Base-by-base conservation (phyloP, 129 eudicot genomes). In the Artemisia tridentata region DNA sequence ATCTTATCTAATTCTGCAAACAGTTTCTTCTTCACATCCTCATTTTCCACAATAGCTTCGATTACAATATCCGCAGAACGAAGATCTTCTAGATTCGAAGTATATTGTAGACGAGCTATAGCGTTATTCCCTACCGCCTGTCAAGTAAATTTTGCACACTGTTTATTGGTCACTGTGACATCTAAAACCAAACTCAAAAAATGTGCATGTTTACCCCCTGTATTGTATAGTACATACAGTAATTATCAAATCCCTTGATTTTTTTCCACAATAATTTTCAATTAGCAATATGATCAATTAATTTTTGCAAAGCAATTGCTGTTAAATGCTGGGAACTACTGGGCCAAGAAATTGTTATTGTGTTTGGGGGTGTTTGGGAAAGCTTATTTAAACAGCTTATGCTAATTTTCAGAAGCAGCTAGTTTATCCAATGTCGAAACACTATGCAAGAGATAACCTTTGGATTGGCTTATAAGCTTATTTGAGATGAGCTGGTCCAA, bases 11-110 rank as follows among this genome's bases (percentile, higher is more conserved):
- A 57, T 47, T 85, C 71, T 74, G 48, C 62, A 68, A 92, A 89
- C 50, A 89, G 73, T 49, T 83, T 89, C 80, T 86, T 92, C 86
- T 92, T 92, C 67, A 78, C 95, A 58, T 81, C 96, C 80, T 92
- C 98, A 14, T 89, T 83, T 78, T 92, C 98, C 56, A 90, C 88
- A 65, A 89, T 87, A 18, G 98, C 98, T 89, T 92, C 98, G 60
- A 92, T 83, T 47, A 92, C 82, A 56, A 92, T 66, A 85, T 92
- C 96, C 13, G 86, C 95, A 27, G 65, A 78, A n/a, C 69, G 72
- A 72, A 92, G 87, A 82, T 89, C 96, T 55, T 80, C 96, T 76
- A 92, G 49, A 68, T 75, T 85, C 27, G 91, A 74, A 11, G 98
- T 85, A 56, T 79, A 83, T 55, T 63, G 69, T 51, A 92, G 55